These are phyloP conservation scores for Seminavis robusta DNA, from an alignment of 108 stramenopile species.

Conservation along the genomic window DNA sequence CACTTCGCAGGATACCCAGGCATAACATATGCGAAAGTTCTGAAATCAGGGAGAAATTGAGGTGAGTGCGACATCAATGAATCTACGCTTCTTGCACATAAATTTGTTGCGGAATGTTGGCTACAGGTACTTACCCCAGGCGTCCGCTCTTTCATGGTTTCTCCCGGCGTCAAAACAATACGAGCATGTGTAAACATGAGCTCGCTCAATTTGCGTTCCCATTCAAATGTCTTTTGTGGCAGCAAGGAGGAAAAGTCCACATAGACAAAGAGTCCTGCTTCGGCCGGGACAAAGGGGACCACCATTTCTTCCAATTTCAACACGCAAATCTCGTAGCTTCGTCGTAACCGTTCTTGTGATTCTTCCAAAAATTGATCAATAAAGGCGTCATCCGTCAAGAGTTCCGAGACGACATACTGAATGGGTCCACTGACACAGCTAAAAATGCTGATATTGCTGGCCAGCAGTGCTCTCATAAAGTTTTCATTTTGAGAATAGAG, in stretches of 20 bases:
- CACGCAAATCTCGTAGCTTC: constrained; percentile 58
- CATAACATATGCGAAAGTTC: constrained; percentile 90
- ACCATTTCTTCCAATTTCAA: constrained; percentile 77
- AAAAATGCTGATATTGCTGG: constrained; percentile 67
- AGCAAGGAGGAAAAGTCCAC: constrained; percentile 82
- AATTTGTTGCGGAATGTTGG: no score
- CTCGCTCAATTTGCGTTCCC: constrained; percentile 59
- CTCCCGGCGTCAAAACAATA: constrained; percentile 84
- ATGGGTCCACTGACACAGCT: constrained; percentile 71
- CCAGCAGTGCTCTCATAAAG: constrained; percentile 41
- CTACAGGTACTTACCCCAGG: no score
- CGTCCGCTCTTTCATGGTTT: constrained; percentile 55
- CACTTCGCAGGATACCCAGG: constrained; percentile 68
- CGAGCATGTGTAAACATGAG: constrained; percentile 62
- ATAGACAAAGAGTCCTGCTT: constrained; percentile 84
- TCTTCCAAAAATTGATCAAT: constrained; percentile 69
- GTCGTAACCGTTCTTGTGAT: constrained; percentile 37
- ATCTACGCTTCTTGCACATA: no score
- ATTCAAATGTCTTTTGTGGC: constrained; percentile 64
- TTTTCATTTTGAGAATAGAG: constrained; percentile 80
- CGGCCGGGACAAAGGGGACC: constrained; percentile 67
- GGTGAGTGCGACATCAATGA: no score
- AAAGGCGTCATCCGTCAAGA: constrained; percentile 78
- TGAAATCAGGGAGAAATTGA: no score
- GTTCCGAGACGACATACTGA: constrained; percentile 75